Percentiles rank a stretch among this genome's conserved stretches.
Conservation (phyloP, 2,329 filamentous ascomycete species). For the Corynespora cassiicola region DNA sequence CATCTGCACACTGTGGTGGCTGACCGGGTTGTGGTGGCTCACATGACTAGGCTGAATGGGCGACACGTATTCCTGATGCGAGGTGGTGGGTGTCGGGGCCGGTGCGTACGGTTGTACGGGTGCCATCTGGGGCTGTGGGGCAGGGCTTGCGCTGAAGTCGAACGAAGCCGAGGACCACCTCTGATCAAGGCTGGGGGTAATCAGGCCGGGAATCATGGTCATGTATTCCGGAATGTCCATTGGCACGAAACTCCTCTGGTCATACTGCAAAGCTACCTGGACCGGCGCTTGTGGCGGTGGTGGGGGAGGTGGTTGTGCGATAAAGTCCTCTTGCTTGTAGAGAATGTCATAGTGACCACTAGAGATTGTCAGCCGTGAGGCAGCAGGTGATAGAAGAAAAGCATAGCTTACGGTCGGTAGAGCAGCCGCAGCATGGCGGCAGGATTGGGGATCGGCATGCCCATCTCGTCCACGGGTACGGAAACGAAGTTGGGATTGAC, state of each 20-base stretch:
- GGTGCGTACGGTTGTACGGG: slow-evolving; percentile 41
- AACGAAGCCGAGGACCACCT: slow-evolving; percentile 43
- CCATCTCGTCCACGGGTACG: slow-evolving; percentile 57
- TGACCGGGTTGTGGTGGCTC: slow-evolving; percentile 16
- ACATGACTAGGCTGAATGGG: slow-evolving; percentile 33
- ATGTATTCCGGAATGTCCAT: slow-evolving; percentile 42
- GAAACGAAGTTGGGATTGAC: slow-evolving; percentile 73
- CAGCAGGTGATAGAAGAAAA: slow-evolving; percentile 14
- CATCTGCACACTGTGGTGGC: slow-evolving; percentile 39
- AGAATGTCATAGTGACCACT: slow-evolving; percentile 93
- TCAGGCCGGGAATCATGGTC: slow-evolving; percentile 55
- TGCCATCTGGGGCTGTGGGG: slow-evolving; percentile 37
- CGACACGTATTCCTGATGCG: slow-evolving; percentile 41
- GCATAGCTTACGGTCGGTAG: slow-evolving; percentile 66
- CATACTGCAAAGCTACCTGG: slow-evolving; percentile 42
- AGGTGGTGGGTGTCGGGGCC: slow-evolving; percentile 32
- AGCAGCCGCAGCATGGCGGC: slow-evolving; percentile 72
- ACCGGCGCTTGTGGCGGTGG: slow-evolving; percentile 35
- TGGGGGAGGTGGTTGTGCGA: slow-evolving; percentile 33
- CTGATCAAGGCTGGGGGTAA: slow-evolving; percentile 42
- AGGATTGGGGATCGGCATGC: slow-evolving; percentile 46
- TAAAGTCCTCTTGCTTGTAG: slow-evolving; percentile 71
- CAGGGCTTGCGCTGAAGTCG: slow-evolving; percentile 41
- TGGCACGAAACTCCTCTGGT: slow-evolving; percentile 49
- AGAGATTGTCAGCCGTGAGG: slow-evolving; percentile 24